These are phyloP conservation scores for Xylaria sp. DNA, from an alignment of 2,329 filamentous ascomycete species.

Conservation along the genomic window DNA sequence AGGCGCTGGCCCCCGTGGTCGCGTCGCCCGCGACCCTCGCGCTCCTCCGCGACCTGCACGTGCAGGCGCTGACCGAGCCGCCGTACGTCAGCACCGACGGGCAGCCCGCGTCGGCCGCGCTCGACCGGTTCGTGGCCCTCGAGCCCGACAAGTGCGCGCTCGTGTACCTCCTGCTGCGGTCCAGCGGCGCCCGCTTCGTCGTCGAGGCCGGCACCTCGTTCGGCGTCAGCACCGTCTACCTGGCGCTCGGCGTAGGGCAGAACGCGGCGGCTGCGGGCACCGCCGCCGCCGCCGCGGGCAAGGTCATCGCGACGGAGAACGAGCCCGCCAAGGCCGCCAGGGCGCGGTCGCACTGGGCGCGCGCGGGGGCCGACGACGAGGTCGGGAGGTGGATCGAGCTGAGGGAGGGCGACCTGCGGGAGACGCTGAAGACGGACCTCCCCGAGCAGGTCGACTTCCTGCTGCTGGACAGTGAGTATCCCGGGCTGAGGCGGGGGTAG, in stretches of 20 bases:
- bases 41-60: slow-evolving; percentile 38
- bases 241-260: slow-evolving; percentile 58
- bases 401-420: slow-evolving; percentile 57
- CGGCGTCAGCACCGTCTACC: slow-evolving; percentile 64
- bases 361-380: slow-evolving; percentile 49
- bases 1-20: slow-evolving; percentile 34
- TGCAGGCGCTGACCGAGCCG: slow-evolving; percentile 35
- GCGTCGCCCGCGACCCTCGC: slow-evolving; percentile 32
- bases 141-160: slow-evolving; percentile 61
- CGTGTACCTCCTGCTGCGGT: slow-evolving; percentile 55
- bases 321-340: slow-evolving; percentile 55
- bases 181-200: slow-evolving; percentile 51
- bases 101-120: slow-evolving; percentile 7
- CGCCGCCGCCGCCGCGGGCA: slow-evolving; percentile 32
- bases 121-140: slow-evolving; percentile 56
- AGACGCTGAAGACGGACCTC: slow-evolving; percentile 56
- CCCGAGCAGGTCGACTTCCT: slow-evolving; percentile 57
- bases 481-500: no score
- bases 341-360: slow-evolving; percentile 57
- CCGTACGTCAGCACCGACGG: slow-evolving; percentile 35
- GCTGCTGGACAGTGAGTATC: slow-evolving; percentile 61
- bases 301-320: slow-evolving; percentile 63
- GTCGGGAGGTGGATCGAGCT: slow-evolving; percentile 57
- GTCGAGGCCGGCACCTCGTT: slow-evolving; percentile 66
- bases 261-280: slow-evolving; percentile 44